Evolutionary conservation across 768 basidiomycete genomes (phyloP).

Genomic region (Mycena alexandri): DNA sequence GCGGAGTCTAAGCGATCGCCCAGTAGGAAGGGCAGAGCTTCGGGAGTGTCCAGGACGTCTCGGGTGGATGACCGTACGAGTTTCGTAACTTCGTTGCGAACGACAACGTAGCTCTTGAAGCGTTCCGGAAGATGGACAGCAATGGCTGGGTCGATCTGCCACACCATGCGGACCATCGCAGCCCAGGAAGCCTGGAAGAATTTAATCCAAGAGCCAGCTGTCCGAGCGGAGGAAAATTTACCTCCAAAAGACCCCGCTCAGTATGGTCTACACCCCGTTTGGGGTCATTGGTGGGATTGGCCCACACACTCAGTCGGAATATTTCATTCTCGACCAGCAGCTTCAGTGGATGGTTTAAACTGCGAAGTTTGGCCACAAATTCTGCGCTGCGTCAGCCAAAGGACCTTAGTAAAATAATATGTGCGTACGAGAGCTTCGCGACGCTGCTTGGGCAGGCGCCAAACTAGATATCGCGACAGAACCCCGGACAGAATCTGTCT

Average conservation of each 20-base stretch:
- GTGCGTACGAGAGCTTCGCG: slow-evolving; percentile 57
- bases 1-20: slow-evolving; percentile 75
- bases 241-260: slow-evolving; percentile 72
- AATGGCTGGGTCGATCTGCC: slow-evolving; percentile 87
- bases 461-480: slow-evolving; percentile 72
- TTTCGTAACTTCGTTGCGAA: slow-evolving; percentile 80
- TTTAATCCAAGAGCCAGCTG: not conserved
- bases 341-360: slow-evolving; percentile 79
- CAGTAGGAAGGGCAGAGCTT: slow-evolving; percentile 84
- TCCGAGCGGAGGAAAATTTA: slow-evolving; percentile 45
- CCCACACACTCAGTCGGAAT: slow-evolving; percentile 88
- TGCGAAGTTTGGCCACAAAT: slow-evolving; percentile 71
- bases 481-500: slow-evolving; percentile 78
- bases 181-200: slow-evolving; percentile 71
- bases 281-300: slow-evolving; percentile 84
- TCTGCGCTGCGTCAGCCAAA: slow-evolving; percentile 51
- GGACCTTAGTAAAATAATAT: not conserved
- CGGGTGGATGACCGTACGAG: slow-evolving; percentile 80
- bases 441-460: slow-evolving; percentile 61
- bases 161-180: slow-evolving; percentile 75
- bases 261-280: slow-evolving; percentile 75
- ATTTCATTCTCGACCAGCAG: slow-evolving; percentile 94
- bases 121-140: slow-evolving; percentile 89
- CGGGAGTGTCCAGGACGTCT: slow-evolving; percentile 79
- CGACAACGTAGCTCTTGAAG: slow-evolving; percentile 72